phyloP scores from a whole-genome alignment of 805 yeast species.

The Teunomyces panamensis region DNA sequence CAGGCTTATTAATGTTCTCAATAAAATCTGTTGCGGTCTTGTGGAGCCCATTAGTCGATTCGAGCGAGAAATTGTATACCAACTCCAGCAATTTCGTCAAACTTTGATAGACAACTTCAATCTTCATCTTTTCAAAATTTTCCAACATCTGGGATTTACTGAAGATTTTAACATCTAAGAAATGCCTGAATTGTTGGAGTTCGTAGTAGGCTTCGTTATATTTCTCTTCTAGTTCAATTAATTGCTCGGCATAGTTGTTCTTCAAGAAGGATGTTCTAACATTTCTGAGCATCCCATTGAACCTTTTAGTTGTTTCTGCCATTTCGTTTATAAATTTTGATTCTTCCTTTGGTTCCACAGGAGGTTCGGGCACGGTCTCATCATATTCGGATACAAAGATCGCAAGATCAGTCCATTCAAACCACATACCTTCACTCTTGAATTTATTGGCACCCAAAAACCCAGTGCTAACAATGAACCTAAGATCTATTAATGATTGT shows the following conservation, averaged over 20 bases:
- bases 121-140: slow-evolving; percentile 33
- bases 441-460: slow-evolving; percentile 34
- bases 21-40: slow-evolving; percentile 21
- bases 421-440: slow-evolving; percentile 42
- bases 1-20: slow-evolving; percentile 15
- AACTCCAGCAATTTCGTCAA: slow-evolving; percentile 34
- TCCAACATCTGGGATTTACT: slow-evolving; percentile 23
- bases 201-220: slow-evolving; percentile 35
- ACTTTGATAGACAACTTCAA: slow-evolving; percentile 30
- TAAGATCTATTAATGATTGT: slow-evolving; percentile 35
- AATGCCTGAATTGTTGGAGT: slow-evolving; percentile 28
- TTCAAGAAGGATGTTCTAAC: slow-evolving; percentile 31
- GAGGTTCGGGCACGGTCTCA: not conserved
- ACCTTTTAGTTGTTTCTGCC: slow-evolving; percentile 21
- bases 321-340: slow-evolving; percentile 6
- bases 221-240: slow-evolving; percentile 25
- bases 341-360: not conserved
- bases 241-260: slow-evolving; percentile 25
- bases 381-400: slow-evolving; percentile 14
- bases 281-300: slow-evolving; percentile 25
- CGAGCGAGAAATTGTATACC: slow-evolving; percentile 23
- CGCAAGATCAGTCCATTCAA: slow-evolving; percentile 41
- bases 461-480: slow-evolving; percentile 29
- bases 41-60: slow-evolving; percentile 23
- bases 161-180: slow-evolving; percentile 28